A percentile compares a stretch with the other conserved stretches of the same genome.
Conservation (phyloP, 768 basidiomycete genomes). For the Hebeloma cylindrosporum region DNA sequence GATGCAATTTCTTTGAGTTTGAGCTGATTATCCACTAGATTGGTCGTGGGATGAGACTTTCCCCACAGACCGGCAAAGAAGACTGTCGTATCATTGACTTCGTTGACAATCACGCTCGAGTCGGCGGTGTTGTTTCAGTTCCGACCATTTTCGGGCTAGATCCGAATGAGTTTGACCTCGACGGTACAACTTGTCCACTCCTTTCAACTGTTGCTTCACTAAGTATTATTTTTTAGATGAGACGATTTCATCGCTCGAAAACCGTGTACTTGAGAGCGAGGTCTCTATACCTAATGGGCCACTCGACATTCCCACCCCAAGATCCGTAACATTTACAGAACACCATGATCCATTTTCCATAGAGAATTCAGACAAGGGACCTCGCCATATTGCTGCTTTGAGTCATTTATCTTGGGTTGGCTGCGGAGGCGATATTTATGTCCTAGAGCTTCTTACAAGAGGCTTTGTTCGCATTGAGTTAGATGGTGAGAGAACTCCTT, state of each 20-base stretch:
- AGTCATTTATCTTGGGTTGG: slow-evolving; percentile 77
- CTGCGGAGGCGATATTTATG: slow-evolving; percentile 67
- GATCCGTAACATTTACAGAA: slow-evolving; percentile 70
- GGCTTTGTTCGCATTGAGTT: slow-evolving; percentile 68
- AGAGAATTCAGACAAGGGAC: slow-evolving; percentile 47
- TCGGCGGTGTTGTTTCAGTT: slow-evolving; percentile 70
- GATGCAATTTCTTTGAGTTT: neutral
- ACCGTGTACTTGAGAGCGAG: slow-evolving; percentile 28
- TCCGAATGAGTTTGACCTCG: slow-evolving; percentile 59
- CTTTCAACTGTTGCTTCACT: neutral
- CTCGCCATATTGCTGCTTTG: slow-evolving; percentile 51
- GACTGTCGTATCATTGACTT: slow-evolving; percentile 92
- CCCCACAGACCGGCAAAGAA: slow-evolving; percentile 73
- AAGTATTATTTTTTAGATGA: slow-evolving; percentile 40
- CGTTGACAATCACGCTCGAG: slow-evolving; percentile 70
- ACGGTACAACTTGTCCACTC: slow-evolving; percentile 42
- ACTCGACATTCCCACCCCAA: slow-evolving; percentile 38
- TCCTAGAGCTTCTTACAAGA: slow-evolving; percentile 72
- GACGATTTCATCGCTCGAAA: slow-evolving; percentile 47
- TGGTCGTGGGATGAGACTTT: slow-evolving; percentile 88
- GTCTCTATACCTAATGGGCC: neutral
- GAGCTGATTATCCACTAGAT: slow-evolving; percentile 49
- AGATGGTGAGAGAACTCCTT: slow-evolving; percentile 25
- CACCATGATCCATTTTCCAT: slow-evolving; percentile 73
- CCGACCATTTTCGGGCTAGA: slow-evolving; percentile 88